A percentile compares a stretch with the other conserved stretches of the same genome.
Conservation (phyloP, 345 rosid genomes). For the Eucalyptus guilfoylei region DNA sequence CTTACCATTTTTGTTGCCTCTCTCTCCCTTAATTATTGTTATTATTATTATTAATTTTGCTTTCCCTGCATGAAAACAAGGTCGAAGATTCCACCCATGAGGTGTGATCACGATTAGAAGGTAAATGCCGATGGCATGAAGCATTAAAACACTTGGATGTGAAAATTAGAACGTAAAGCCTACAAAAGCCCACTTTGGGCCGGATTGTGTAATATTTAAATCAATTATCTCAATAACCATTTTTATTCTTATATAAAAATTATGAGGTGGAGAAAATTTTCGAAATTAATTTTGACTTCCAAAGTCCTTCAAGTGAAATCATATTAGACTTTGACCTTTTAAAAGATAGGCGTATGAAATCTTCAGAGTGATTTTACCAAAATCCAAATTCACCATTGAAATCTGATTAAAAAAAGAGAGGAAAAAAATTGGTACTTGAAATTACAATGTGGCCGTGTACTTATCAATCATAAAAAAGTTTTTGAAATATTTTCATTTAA, state of each 20-base stretch:
- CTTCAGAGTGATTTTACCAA: not conserved
- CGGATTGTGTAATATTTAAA: not conserved
- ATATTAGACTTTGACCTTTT: not conserved
- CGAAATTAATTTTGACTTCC: not conserved
- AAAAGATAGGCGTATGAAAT: not conserved
- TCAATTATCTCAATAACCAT: not conserved
- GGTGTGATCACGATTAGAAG: not conserved
- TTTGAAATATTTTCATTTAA: not conserved
- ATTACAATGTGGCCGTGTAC: not conserved
- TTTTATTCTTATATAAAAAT: not conserved
- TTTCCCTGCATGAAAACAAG: no score
- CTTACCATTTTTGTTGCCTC: not conserved
- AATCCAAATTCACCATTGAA: not conserved
- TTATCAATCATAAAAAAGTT: not conserved
- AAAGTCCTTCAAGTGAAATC: not conserved
- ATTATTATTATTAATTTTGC: no score
- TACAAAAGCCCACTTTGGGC: not conserved
- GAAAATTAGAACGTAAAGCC: not conserved
- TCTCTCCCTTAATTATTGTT: not conserved
- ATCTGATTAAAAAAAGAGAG: not conserved
- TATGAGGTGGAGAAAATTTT: not conserved
- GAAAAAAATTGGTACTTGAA: not conserved
- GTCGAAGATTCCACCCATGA: no score
- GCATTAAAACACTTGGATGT: not conserved
- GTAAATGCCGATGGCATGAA: not conserved